These are phyloP conservation scores for Pyrenophora tritici-repentis DNA, from an alignment of 2,329 filamentous ascomycete genomes.

Conservation along the genomic window DNA sequence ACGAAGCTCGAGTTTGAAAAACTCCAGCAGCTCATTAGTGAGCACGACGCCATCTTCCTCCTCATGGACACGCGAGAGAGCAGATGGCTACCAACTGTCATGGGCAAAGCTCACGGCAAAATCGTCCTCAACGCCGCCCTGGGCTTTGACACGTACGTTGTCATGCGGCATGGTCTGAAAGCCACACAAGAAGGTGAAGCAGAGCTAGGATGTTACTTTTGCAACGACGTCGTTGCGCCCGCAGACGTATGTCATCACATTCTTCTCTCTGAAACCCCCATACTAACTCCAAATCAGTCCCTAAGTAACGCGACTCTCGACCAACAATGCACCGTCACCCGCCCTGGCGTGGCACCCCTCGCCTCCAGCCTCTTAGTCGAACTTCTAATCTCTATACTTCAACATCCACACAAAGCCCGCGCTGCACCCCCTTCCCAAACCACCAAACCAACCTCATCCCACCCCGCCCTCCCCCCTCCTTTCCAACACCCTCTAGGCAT, in stretches of 20 bases:
- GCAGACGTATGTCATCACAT: slow-evolving; percentile 71
- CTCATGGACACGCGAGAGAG: slow-evolving; percentile 96
- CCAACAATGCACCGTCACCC: slow-evolving; percentile 96
- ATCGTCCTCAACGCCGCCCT: slow-evolving; percentile 96
- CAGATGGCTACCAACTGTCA: slow-evolving; percentile 92
- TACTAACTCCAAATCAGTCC: slow-evolving; percentile 60
- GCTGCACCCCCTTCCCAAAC: slow-evolving; percentile 19
- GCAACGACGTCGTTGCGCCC: slow-evolving; percentile 95
- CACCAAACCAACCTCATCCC: slow-evolving; percentile 5
- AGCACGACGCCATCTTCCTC: slow-evolving; percentile 92
- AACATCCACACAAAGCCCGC: slow-evolving; percentile 60
- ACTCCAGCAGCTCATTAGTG: slow-evolving; percentile 74
- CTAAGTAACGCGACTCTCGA: slow-evolving; percentile 94
- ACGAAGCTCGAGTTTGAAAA: slow-evolving; percentile 75
- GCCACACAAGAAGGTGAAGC: slow-evolving; percentile 55
- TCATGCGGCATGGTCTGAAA: slow-evolving; percentile 89
- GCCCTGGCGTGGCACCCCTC: slow-evolving; percentile 88
- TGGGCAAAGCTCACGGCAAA: slow-evolving; percentile 91
- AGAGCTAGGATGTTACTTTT: slow-evolving; percentile 94
- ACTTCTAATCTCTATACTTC: slow-evolving; percentile 81
- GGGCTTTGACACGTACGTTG: slow-evolving; percentile 94
- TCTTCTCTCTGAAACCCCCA: no score
- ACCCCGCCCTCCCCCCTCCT: slow-evolving; percentile 40
- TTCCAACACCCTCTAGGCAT: slow-evolving; percentile 68
- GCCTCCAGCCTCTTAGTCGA: slow-evolving; percentile 92